Evolutionary conservation across 441 rosid genomes (phyloP), one percentile per base, ranked within the genome.

Genomic region (Lepidium campestre): DNA sequence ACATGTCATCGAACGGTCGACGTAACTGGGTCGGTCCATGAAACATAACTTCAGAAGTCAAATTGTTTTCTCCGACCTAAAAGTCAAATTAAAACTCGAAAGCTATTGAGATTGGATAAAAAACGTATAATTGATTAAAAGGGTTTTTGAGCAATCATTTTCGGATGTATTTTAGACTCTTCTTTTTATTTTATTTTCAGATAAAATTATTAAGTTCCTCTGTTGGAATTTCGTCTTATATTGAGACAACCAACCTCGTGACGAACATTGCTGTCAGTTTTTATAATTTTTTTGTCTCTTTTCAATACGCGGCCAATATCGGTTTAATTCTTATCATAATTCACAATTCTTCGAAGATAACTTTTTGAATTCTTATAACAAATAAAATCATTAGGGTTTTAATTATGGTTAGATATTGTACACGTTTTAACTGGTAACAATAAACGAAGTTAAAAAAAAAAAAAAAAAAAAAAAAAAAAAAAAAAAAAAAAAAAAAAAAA

Each of bases 241-340:
- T 37, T 20, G 35, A 22, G 40, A 65, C 32, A 57, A 58, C 66
- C 25, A 72, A 23, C 8, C 71, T 72, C 71, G 76, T 72, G 71
- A 72, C 60, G 47, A 65, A 65, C 57, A 57, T 72, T 57, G 67
- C 46, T 57, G 76, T 48, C 75, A 57, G 60, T 25, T 64, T 55
- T 29, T 11, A 19, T 20, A 8, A 13, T 7, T 55, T 29, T 2
- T 29, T 63, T 71, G 53, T 71, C 70, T 27, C 20, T 14, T 65
- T 52, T 40, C 60, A 29, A 1, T 7, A 29, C 0, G 34, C 2
- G 34, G 34, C 34, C 34, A 7, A 29, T 29, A 31, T 39, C 23
- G 22, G 27, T 10, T 15, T 37, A n/a, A 12, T 19, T 25, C 34
- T 53, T 14, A 10, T 52, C 10, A 14, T 20, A 27, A 22, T 45